Base-by-base conservation (phyloP, 352 stramenopile species). In the Phytophthora uliginosa region DNA sequence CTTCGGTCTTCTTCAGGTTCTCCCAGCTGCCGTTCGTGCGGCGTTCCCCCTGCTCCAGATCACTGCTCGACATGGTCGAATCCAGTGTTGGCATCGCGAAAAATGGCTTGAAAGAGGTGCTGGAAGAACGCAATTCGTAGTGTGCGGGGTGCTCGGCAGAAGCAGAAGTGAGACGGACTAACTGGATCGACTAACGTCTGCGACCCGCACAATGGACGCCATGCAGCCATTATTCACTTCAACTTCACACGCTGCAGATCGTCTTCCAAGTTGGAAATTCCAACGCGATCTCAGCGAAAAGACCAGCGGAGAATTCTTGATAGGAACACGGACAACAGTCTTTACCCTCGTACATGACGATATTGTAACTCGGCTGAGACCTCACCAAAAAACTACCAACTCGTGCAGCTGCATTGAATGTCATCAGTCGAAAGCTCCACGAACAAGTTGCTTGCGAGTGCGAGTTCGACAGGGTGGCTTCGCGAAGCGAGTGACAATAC, bases 1-100 rank as follows among this genome's bases (percentile, higher is more conserved):
- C 83, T 31, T 91, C 80, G 13, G 82, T 76, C 42, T 67, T 62
- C 71, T 91, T 93, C 68, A 91, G 48, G 18, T 89, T 78, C 48
- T 86, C 84, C 85, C 85, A 93, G 52, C 76, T 84, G 48, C 71
- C 60, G 36, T 81, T 81, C 38, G 73, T 61, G 2, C 34, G 31
- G 33, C 40, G 10, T 3, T 62, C 62, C n/a, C 66, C 64, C n/a
- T 60, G 24, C 18, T 77, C 69, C 52, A 80, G 36, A 36, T 69
- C 47, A 22, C 40, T 20, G 18, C 51, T 58, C 10, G 66, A 70
- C 48, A 58, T 65, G 13, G 58, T 56, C 7, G 59, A 28, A 26
- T 63, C 56, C 53, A 73, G 26, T 4, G 24, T 68, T 13, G 56
- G 53, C 40, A 63, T 72, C 10, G 15, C 15, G n/a, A 5, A 17